phyloP scores from a whole-genome alignment of 805 yeast genomes.

The Lachancea fermentati region DNA sequence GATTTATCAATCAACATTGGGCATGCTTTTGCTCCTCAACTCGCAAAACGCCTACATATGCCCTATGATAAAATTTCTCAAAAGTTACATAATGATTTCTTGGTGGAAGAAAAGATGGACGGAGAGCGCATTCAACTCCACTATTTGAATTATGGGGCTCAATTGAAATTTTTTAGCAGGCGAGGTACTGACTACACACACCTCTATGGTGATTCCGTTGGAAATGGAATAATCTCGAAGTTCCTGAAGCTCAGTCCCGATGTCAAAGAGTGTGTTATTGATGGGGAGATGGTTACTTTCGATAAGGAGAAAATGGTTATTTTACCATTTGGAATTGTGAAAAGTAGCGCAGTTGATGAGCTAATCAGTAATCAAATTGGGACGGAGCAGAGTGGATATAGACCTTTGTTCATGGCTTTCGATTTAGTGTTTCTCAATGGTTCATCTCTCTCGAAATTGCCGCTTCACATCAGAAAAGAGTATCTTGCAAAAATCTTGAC shows the following conservation, averaged over 20 bases:
- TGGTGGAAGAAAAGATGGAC: slow-evolving; percentile 86
- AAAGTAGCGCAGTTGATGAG: slow-evolving; percentile 58
- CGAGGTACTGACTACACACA: slow-evolving; percentile 68
- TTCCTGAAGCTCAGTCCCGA: slow-evolving; percentile 37
- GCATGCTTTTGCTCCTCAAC: slow-evolving; percentile 64
- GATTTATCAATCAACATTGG: slow-evolving; percentile 34
- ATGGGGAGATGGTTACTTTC: slow-evolving; percentile 93
- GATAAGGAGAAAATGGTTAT: slow-evolving; percentile 52
- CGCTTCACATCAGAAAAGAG: slow-evolving; percentile 51
- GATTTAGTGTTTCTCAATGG: slow-evolving; percentile 74
- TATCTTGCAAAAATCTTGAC: slow-evolving; percentile 42
- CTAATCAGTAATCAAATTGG: slow-evolving; percentile 39
- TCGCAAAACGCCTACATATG: slow-evolving; percentile 51
- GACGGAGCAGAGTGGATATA: slow-evolving; percentile 32
- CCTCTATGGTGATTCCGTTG: slow-evolving; percentile 53
- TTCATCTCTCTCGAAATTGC: slow-evolving; percentile 45
- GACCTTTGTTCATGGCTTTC: slow-evolving; percentile 60
- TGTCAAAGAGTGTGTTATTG: slow-evolving; percentile 45
- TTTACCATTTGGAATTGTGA: slow-evolving; percentile 77
- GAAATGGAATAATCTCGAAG: slow-evolving; percentile 50
- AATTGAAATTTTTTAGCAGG: slow-evolving; percentile 43
- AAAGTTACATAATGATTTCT: slow-evolving; percentile 44
- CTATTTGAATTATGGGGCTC: slow-evolving; percentile 41
- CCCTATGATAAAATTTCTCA: slow-evolving; percentile 48
- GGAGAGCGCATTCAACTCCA: slow-evolving; percentile 88